Evolutionary conservation across 495 filamentous ascomycete genomes (phyloP), one percentile per base, ranked within the genome.

Genomic region (Trichoderma orchidacearum): DNA sequence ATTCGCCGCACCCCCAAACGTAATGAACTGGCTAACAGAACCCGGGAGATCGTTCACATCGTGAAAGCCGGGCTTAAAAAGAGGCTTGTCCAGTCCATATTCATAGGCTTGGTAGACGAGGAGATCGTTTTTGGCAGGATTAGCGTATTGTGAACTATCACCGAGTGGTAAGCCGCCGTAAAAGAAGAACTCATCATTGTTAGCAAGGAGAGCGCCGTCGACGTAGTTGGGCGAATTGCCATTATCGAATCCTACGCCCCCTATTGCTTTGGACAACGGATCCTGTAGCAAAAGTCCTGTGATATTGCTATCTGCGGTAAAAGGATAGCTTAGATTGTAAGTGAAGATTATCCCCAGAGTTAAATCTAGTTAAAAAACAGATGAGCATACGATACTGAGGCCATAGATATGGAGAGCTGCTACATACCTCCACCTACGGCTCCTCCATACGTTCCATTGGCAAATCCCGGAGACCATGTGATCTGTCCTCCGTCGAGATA

Each of bases 401-500:
- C 8, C 31, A 45, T 11, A 15, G 11, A 23, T 13, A 54, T 36
- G 18, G 8, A 61, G 38, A 58, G 34, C 27, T 9, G 17, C 56
- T n/a, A 62, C 70, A 67, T 63, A 77, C 78, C 59, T 53, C 76
- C 72, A 35, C 29, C 29, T 6, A 34, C 29, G 0, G 62, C 28
- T 0, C 3, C 0, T 0, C 55, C 61, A 32, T 60, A 56, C 28
- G 55, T 53, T 2, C 75, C 77, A 59, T 77, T 67, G 3, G 63
- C 61, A 17, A 76, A 34, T 15, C 72, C 75, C 1, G 70, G 67
- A 31, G 69, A 38, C 71, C 77, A 83, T 60, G 60, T 75, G 25
- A 83, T 56, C 55, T 61, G 48, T 3, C 86, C 86, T 36, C 86
- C 86, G 63, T 89, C 85, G 18, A 89, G 55, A 60, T 84, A 89